Evolutionary conservation across 2,329 filamentous ascomycete genomes (phyloP), one percentile per base, ranked within the genome.

Genomic region (Amphichorda felina): DNA sequence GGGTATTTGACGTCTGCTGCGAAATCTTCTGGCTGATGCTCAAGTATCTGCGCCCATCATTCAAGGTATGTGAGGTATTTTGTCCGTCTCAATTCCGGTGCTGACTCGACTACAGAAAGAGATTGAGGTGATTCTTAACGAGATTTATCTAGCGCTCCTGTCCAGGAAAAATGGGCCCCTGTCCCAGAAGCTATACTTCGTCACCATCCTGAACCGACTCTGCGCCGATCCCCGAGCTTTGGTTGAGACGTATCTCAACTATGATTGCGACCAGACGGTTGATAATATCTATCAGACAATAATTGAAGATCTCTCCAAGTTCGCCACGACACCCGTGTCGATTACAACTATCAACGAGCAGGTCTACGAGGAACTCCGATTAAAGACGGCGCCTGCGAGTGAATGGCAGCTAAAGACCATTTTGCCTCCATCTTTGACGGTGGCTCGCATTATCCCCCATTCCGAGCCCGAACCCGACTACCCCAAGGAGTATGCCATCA

Each of bases 11-110:
- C 51, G 86, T 96, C 29, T 89, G 85, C 55, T 88, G 84, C 49
- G 91, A 98, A 56, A 94, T 96, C 21, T 98, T 98, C 55, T 98
- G 88, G 87, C 68, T 96, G 39, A 94, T 95, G 80, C 63, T 95
- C 30, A 94, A 93, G 55, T 82, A 86, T 48, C 82, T 98, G 75
- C 77, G 93, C 41, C 82, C 91, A 3, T 82, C 88, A 42, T 82
- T 98, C 59, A 98, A 98, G 78, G 81, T 82, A 50, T 40, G 69
- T 36, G 0, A 19, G 19, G 4, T 11, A 13, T 8, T n/a, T 16
- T 31, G 15, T 9, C 7, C 18, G n/a, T 21, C 13, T n/a, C 13
- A 15, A 13, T 15, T 11, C 14, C 16, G 15, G 16, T 40, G 59
- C 16, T 28, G 10, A 31, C 15, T 45, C 21, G 5, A 5, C 28